Evolutionary conservation across 2,329 filamentous ascomycete genomes (phyloP).

Genomic region (Apiospora rasikravindrae): DNA sequence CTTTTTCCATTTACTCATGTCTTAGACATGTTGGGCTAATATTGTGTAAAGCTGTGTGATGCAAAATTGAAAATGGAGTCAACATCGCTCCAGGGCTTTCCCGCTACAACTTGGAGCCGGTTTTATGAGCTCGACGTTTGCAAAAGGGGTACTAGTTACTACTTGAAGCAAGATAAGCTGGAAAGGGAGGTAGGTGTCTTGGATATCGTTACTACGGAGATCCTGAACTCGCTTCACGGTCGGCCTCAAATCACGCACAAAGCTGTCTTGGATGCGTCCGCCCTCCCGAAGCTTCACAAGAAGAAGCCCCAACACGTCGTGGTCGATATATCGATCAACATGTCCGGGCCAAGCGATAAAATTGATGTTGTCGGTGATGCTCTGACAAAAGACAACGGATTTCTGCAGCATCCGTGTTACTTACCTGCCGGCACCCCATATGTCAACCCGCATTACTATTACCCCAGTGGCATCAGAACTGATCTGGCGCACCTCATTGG

Average conservation of each 20-base stretch:
- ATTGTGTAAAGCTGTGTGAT: background rate
- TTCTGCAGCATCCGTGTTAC: background rate
- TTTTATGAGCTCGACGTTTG: background rate
- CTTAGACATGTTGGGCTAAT: background rate
- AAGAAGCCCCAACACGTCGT: background rate
- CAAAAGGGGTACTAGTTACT: background rate
- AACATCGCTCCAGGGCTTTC: background rate
- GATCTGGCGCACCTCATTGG: conserved; percentile 25
- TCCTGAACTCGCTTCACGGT: background rate
- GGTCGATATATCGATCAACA: background rate
- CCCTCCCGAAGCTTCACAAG: background rate
- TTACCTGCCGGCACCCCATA: conserved; percentile 18
- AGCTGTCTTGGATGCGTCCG: background rate
- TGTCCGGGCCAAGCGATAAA: background rate
- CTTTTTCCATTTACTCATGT: background rate
- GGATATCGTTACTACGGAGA: background rate
- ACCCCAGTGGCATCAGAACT: conserved; percentile 12
- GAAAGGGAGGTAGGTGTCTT: background rate
- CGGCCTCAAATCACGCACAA: background rate
- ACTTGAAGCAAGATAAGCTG: background rate
- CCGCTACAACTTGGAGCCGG: background rate
- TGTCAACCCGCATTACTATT: conserved; percentile 25
- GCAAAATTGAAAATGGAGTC: background rate
- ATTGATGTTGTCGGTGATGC: background rate
- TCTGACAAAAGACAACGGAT: background rate